These are phyloP conservation scores for Boletus calvinii DNA, from an alignment of 1,284 basidiomycete species.

Conservation along the genomic window DNA sequence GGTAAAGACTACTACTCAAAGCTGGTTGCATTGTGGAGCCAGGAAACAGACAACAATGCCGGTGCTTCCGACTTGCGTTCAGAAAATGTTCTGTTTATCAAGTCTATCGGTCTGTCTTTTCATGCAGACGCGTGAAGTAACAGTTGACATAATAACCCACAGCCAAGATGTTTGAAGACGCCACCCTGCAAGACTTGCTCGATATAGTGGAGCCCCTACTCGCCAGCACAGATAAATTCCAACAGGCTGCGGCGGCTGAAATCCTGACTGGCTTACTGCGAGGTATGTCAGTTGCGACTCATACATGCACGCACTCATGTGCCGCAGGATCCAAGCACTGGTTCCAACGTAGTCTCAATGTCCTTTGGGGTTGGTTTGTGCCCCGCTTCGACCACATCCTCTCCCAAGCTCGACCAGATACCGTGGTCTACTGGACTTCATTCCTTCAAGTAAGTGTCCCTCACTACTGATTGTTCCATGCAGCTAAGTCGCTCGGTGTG, in stretches of 20 bases:
- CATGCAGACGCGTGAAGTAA: not conserved
- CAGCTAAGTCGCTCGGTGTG: slow-evolving; percentile 9
- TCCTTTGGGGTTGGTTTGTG: slow-evolving; percentile 82
- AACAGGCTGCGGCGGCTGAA: slow-evolving; percentile 90
- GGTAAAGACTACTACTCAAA: slow-evolving; percentile 61
- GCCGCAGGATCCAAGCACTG: slow-evolving; percentile 87
- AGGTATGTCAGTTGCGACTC: slow-evolving; percentile 39
- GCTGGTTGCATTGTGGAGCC: slow-evolving; percentile 63
- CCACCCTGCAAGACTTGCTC: slow-evolving; percentile 54
- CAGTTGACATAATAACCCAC: slow-evolving; percentile 12
- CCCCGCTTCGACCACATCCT: slow-evolving; percentile 72
- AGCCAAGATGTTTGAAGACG: slow-evolving; percentile 69
- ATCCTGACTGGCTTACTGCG: slow-evolving; percentile 74
- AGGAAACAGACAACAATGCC: slow-evolving; percentile 62
- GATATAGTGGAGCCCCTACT: slow-evolving; percentile 59
- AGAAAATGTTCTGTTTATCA: slow-evolving; percentile 68
- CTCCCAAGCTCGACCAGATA: slow-evolving; percentile 82
- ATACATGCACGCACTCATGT: slow-evolving; percentile 11
- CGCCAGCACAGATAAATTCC: slow-evolving; percentile 79
- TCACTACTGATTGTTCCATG: not conserved
- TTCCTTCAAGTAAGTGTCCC: slow-evolving; percentile 50
- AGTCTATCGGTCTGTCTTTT: slow-evolving; percentile 56
- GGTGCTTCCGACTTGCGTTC: slow-evolving; percentile 55
- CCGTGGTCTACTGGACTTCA: slow-evolving; percentile 71
- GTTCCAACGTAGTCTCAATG: slow-evolving; percentile 58